Evolutionary conservation across 2,329 filamentous ascomycete species (phyloP).

Genomic region (Botrytis porri): DNA sequence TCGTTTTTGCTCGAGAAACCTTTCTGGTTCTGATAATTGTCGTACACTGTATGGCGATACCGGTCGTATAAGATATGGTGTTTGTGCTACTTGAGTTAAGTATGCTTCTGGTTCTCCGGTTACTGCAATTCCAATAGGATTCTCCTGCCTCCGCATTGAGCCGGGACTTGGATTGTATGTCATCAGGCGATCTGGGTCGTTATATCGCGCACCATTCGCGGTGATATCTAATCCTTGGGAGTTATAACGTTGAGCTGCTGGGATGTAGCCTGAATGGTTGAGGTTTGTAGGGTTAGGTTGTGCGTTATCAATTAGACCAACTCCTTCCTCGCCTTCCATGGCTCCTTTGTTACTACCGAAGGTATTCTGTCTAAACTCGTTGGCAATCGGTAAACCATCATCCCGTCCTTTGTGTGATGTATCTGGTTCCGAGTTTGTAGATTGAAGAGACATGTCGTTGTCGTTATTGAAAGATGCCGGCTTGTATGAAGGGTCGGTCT

Average conservation of each 20-base stretch:
- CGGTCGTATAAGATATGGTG: conserved; percentile 16
- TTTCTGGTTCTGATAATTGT: conserved; percentile 23
- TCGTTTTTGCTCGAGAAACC: conserved; percentile 28
- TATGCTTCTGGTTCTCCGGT: conserved; percentile 27
- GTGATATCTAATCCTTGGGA: conserved; percentile 31
- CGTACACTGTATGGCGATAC: conserved; percentile 3
- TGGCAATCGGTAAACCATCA: conserved; percentile 32
- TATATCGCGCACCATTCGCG: conserved; percentile 22
- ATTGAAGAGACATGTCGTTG: conserved; percentile 29
- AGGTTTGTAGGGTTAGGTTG: conserved; percentile 34
- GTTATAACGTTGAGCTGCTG: conserved; percentile 36
- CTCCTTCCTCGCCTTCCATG: conserved; percentile 31
- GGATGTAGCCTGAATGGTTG: conserved; percentile 28
- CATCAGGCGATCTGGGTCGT: conserved; percentile 25
- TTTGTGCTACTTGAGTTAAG: conserved; percentile 24
- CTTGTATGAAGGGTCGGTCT: conserved; percentile 51
- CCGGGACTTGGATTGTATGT: conserved; percentile 24
- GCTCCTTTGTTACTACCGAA: conserved; percentile 29
- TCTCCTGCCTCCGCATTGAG: conserved; percentile 17
- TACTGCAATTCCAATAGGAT: conserved; percentile 31
- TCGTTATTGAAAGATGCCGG: conserved; percentile 21
- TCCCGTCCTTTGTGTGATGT: conserved; percentile 27
- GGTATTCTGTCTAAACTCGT: conserved; percentile 35
- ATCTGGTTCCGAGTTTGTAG: conserved; percentile 13
- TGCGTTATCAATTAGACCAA: conserved; percentile 35